Evolutionary conservation across 1,284 basidiomycete genomes (phyloP).

Genomic region (Boletus semigastroideus): DNA sequence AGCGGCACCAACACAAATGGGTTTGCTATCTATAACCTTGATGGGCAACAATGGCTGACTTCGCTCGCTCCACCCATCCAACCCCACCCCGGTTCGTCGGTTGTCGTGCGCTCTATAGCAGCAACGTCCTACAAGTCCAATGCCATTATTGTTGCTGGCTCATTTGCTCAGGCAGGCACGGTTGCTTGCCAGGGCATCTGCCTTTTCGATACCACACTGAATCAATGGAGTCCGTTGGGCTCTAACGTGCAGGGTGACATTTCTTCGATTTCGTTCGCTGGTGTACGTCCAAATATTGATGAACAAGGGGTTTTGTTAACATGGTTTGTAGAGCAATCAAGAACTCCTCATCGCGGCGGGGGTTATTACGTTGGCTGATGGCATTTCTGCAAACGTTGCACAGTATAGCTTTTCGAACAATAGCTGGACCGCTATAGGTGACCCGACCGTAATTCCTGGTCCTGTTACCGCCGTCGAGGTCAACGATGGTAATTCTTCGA

Average conservation of each 20-base stretch:
- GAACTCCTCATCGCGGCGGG: constrained; percentile 73
- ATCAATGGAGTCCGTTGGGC: constrained; percentile 84
- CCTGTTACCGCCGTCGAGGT: constrained; percentile 88
- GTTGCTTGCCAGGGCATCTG: constrained; percentile 81
- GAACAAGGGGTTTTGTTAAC: background rate
- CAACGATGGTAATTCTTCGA: constrained; percentile 78
- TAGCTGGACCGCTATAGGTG: constrained; percentile 77
- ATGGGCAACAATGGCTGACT: constrained; percentile 56
- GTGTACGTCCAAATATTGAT: constrained; percentile 49
- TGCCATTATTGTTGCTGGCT: constrained; percentile 80
- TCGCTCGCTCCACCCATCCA: constrained; percentile 59
- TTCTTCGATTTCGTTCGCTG: constrained; percentile 76
- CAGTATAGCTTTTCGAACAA: constrained; percentile 67
- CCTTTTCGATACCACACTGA: constrained; percentile 62
- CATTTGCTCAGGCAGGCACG: constrained; percentile 79
- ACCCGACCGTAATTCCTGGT: constrained; percentile 70
- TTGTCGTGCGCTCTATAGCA: constrained; percentile 76
- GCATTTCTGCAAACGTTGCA: constrained; percentile 65
- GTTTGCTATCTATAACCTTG: constrained; percentile 78
- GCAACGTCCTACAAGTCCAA: constrained; percentile 61
- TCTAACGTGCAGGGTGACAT: constrained; percentile 83
- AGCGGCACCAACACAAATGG: constrained; percentile 55
- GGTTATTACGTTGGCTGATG: constrained; percentile 64
- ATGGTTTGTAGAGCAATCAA: constrained; percentile 49
- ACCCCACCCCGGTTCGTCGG: constrained; percentile 50